Base-by-base conservation (phyloP, 169 alveolate species). In the Cystoisospora suis region DNA sequence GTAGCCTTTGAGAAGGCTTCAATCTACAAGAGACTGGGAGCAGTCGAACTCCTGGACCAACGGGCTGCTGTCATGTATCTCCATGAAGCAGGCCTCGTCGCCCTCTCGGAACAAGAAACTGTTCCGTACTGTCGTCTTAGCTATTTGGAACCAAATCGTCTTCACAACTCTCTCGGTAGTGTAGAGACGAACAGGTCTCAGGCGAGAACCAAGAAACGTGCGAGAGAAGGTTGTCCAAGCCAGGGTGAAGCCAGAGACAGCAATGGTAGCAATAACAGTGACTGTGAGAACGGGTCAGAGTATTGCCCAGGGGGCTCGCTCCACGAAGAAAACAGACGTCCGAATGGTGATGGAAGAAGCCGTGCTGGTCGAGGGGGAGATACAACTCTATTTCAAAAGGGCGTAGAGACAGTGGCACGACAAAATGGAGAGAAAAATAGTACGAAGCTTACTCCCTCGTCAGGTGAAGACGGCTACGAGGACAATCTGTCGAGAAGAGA, bases 191-290 rank as follows among this genome's bases (percentile, higher is more conserved):
- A n/a, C n/a, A n/a, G n/a, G n/a, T n/a, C n/a, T n/a, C n/a, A n/a
- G n/a, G n/a, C n/a, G n/a, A n/a, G n/a, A n/a, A n/a, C n/a, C n/a
- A n/a, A n/a, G n/a, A n/a, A n/a, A n/a, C n/a, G n/a, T n/a, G n/a
- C n/a, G n/a, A n/a, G n/a, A n/a, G n/a, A n/a, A n/a, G n/a, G n/a
- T n/a, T n/a, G n/a, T n/a, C n/a, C 49, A 42, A 72, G 56, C 65
- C 90, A 83, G 29, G 90, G 81, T 44, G 90, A 79, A 56, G 90
- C 90, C 29, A 83, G 44, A 79, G 56, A 61, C 79, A 59, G 65
- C 90, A 81, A 75, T 75, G 40, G 75, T 56, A 81, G 75, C 88
- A 45, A 45, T 45, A 46, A 53, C 87, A 46, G 59, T 49, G 65
- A 15, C 65, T 15, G 65, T 23, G 23, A 23, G 29, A 53, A 23